Evolutionary conservation across 805 yeast species (phyloP), one percentile per base, ranked within the genome.

Genomic region (Lipomyces spencermartinsiae): DNA sequence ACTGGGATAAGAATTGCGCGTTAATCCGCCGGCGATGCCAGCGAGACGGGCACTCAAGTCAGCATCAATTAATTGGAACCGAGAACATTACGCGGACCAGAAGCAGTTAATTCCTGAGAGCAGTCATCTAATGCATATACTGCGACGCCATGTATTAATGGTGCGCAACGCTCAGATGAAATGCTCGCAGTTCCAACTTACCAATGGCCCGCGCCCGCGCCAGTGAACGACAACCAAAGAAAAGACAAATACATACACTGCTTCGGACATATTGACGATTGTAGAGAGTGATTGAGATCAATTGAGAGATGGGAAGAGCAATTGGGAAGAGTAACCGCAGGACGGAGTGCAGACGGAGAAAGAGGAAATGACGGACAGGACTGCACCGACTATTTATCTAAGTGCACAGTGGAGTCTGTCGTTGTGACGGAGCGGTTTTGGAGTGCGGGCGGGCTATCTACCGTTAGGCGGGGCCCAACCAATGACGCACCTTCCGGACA

Each of bases 241-340:
- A 46, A 31, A 22, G 34, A 22, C 43, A 43, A 31, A 25, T 14
- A 70, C 73, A 34, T 67, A 70, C 72, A 59, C 63, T 69, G 73
- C 67, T 49, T 60, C 72, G 63, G 71, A 69, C 73, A 70, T 67
- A 61, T 62, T 53, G 57, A 25, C 9, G 5, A 54, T 19, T 34
- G 35, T 12, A 34, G 53, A 56, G 55, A 51, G 35, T 62, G 29
- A 19, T 57, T 29, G 46, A 25, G 43, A 61, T 37, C 31, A 46
- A 58, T 46, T 46, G 60, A 53, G 22, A 31, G 39, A 56, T 61
- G 37, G 51, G 58, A 53, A 25, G 34, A 12, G 56, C 56, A 31
- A 53, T 53, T 25, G n/a, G 34, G 34, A 53, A 31, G 35, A 16
- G 14, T n/a, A 22, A 25, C 56, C 34, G 56, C 14, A 12, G 56